Conservation (phyloP, 768 basidiomycete genomes). For the Flagelloscypha sp. region DNA sequence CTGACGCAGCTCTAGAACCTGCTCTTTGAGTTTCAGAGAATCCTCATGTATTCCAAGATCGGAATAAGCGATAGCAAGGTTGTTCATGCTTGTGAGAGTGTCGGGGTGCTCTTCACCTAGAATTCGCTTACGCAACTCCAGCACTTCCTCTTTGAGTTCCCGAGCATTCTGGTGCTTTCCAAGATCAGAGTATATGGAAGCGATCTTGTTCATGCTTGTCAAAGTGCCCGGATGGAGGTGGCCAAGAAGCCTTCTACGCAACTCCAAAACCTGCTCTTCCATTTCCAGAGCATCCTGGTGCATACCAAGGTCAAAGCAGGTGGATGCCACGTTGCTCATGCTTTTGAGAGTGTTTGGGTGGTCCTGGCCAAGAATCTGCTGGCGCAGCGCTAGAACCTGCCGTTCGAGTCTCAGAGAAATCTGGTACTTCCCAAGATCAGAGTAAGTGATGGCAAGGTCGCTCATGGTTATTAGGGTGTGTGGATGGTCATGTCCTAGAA, state of each 20-base stretch:
- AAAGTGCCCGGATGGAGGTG: no score
- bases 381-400: background rate
- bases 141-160: constrained; percentile 1
- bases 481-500: constrained; percentile 6
- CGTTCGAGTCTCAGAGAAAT: constrained; percentile 2
- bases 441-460: constrained; percentile 7
- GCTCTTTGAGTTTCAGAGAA: constrained; percentile 1
- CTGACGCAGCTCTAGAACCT: background rate
- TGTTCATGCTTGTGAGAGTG: constrained; percentile 3
- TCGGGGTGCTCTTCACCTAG: constrained; percentile 6
- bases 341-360: constrained; percentile 5
- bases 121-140: background rate
- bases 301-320: background rate
- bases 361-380: constrained; percentile 3
- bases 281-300: background rate
- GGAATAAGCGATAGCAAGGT: constrained; percentile 4
- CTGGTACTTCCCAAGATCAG: constrained; percentile 1
- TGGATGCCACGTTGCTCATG: constrained; percentile 4
- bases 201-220: constrained; percentile 3
- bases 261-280: background rate
- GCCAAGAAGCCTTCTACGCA: no score
- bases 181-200: constrained; percentile 1
- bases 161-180: constrained; percentile 3
- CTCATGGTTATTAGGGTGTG: constrained; percentile 4
- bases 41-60: background rate